Conservation (phyloP, 148 eudicot species). For the Polygonum aviculare region DNA sequence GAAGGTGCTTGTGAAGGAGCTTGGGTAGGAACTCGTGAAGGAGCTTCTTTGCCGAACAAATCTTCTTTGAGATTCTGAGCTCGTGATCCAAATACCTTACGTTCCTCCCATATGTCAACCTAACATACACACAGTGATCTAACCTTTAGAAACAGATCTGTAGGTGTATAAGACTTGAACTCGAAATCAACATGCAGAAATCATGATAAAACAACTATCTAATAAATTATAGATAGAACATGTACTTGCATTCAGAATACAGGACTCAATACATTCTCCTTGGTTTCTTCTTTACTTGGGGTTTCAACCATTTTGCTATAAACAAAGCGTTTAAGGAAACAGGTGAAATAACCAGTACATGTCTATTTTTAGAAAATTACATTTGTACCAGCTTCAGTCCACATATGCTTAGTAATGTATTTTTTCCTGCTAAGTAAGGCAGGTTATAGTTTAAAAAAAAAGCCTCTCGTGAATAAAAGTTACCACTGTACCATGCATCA, state of each 20-base stretch:
- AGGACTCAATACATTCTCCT: not conserved
- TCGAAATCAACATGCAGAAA: not conserved
- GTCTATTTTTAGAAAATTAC: not conserved
- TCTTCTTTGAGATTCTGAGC: constrained; percentile 78
- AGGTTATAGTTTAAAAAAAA: not conserved
- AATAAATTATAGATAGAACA: not conserved
- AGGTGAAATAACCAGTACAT: not conserved
- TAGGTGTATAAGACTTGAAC: not conserved
- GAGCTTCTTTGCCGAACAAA: constrained; percentile 51
- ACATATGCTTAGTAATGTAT: not conserved
- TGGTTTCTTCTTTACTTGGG: not conserved
- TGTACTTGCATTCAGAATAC: not conserved
- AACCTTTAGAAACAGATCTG: not conserved
- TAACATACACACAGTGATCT: constrained; percentile 16
- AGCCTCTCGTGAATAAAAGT: not conserved
- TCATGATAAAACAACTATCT: not conserved
- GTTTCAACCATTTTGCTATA: not conserved
- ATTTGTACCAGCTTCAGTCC: not conserved
- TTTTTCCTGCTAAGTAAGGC: not conserved
- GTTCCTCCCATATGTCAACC: constrained; percentile 89
- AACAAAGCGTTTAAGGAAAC: not conserved
- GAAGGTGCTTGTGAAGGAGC: constrained; percentile 35
- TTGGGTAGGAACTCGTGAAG: constrained; percentile 23
- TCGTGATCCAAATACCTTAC: constrained; percentile 98
- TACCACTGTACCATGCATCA: not conserved